These are phyloP conservation scores for Graphiopsis chlorocephala DNA, from an alignment of 2,329 filamentous ascomycete species.

Conservation along the genomic window DNA sequence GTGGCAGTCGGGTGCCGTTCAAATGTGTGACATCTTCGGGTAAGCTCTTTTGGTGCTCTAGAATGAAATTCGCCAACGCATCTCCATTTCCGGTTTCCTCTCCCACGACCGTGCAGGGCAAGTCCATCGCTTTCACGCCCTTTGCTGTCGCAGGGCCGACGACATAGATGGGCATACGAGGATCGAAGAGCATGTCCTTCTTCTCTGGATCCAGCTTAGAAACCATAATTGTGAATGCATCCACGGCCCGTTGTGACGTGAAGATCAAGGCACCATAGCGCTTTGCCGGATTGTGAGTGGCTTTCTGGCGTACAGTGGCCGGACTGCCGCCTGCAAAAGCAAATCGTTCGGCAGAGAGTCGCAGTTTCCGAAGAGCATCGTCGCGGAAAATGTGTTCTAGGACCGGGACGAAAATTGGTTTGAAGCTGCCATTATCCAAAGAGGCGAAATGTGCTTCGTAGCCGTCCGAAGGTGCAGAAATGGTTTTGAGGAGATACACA, in stretches of 20 bases:
- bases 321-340: slow-evolving; percentile 37
- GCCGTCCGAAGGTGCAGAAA: slow-evolving; percentile 66
- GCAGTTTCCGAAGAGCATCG: slow-evolving; percentile 55
- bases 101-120: slow-evolving; percentile 64
- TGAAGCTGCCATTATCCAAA: slow-evolving; percentile 49
- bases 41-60: slow-evolving; percentile 66
- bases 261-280: slow-evolving; percentile 77
- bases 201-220: slow-evolving; percentile 44
- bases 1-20: slow-evolving; percentile 51
- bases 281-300: slow-evolving; percentile 34
- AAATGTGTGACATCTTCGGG: slow-evolving; percentile 29
- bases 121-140: slow-evolving; percentile 58
- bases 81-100: slow-evolving; percentile 83
- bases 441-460: slow-evolving; percentile 67
- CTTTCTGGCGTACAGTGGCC: slow-evolving; percentile 28
- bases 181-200: slow-evolving; percentile 39
- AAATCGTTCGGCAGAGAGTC: slow-evolving; percentile 48
- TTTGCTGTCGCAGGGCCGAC: slow-evolving; percentile 79
- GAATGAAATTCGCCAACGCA: slow-evolving; percentile 71
- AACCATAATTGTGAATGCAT: slow-evolving; percentile 67
- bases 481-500: slow-evolving; percentile 74
- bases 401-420: slow-evolving; percentile 71
- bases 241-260: slow-evolving; percentile 79
- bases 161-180: slow-evolving; percentile 66
- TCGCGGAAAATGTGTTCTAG: slow-evolving; percentile 68